phyloP scores from a whole-genome alignment of 441 rosid genomes.

The Metrosideros polymorpha region DNA sequence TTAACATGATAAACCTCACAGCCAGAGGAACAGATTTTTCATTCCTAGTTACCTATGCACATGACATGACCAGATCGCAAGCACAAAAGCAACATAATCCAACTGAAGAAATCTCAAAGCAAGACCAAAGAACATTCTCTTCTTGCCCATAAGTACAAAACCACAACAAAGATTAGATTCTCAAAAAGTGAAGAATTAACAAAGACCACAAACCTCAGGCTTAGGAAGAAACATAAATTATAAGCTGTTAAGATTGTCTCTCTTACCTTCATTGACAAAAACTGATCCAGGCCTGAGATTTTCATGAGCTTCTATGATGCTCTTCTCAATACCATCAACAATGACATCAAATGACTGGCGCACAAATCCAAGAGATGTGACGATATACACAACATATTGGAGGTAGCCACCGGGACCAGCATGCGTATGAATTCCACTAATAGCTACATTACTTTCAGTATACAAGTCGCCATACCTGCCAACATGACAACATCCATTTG shows the following conservation, averaged over 20 bases:
- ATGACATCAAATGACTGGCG: slow-evolving; percentile 86
- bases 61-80: not conserved
- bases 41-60: not conserved
- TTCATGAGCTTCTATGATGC: slow-evolving; percentile 81
- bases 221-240: slow-evolving; percentile 1
- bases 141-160: not conserved
- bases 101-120: not conserved
- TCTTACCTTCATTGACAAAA: slow-evolving; percentile 58
- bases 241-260: not conserved
- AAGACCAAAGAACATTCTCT: not conserved
- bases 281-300: slow-evolving; percentile 78
- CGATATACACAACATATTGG: slow-evolving; percentile 72
- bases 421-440: slow-evolving; percentile 93
- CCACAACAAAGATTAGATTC: not conserved
- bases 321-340: slow-evolving; percentile 89
- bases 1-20: not conserved
- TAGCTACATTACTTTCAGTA: slow-evolving; percentile 76
- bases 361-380: slow-evolving; percentile 91
- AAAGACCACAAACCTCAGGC: not conserved
- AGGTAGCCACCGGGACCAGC: slow-evolving; percentile 97
- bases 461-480: slow-evolving; percentile 80
- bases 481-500: not conserved
- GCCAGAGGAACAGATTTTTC: not conserved
- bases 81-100: not conserved
- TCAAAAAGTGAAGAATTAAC: not conserved